Conservation (phyloP, 108 stramenopile species). For the Pseudonitzschia multiseries region DNA sequence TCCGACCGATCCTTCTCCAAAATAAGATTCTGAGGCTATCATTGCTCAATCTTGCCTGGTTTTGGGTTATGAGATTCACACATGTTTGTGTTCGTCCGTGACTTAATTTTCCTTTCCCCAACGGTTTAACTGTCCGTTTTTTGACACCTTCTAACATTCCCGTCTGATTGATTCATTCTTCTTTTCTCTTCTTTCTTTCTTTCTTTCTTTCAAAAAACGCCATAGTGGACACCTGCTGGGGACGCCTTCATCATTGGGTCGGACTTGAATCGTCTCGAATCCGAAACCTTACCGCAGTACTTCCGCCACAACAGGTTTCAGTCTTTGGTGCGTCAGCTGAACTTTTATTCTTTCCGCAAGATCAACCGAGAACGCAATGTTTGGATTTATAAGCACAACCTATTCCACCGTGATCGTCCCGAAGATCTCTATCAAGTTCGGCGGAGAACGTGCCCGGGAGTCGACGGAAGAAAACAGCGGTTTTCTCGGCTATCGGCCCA, state of each 20-base stretch:
- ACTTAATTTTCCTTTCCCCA: neutral
- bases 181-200: neutral
- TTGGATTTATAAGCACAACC: slow-evolving; percentile 93
- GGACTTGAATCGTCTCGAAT: slow-evolving; percentile 71
- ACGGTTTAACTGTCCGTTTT: neutral
- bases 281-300: slow-evolving; percentile 82
- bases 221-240: slow-evolving; percentile 78
- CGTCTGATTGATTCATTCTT: slow-evolving; percentile 1
- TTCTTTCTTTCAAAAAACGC: neutral
- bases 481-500: slow-evolving; percentile 45
- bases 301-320: slow-evolving; percentile 96
- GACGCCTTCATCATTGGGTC: slow-evolving; percentile 86
- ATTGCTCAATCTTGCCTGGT: neutral
- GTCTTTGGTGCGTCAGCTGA: slow-evolving; percentile 88
- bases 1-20: slow-evolving; percentile 8
- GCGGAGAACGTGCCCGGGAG: slow-evolving; percentile 83
- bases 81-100: slow-evolving; percentile 2
- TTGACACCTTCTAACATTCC: neutral
- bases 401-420: slow-evolving; percentile 90
- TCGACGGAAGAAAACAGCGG: slow-evolving; percentile 80
- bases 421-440: slow-evolving; percentile 85
- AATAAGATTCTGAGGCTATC: slow-evolving; percentile 7
- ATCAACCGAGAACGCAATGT: slow-evolving; percentile 90
- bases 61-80: slow-evolving; percentile 5
- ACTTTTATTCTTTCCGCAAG: slow-evolving; percentile 68